Evolutionary conservation across 163 green algal genomes (phyloP).

Genomic region (Chlamydomonas reinhardtii): DNA sequence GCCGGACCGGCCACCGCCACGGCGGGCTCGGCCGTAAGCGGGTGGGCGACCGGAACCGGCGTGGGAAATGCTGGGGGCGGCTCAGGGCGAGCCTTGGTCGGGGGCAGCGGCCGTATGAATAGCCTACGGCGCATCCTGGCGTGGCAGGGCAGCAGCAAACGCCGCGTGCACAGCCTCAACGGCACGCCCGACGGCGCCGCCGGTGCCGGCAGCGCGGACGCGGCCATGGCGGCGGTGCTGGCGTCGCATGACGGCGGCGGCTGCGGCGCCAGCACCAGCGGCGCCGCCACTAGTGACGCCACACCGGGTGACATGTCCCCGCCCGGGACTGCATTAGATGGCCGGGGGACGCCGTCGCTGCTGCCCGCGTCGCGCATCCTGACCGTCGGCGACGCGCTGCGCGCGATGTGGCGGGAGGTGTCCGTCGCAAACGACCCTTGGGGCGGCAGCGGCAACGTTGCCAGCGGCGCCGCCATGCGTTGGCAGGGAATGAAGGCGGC

Average conservation of each 20-base stretch:
- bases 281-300: neutral
- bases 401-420: slow-evolving; percentile 29
- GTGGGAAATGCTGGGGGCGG: neutral
- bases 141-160: neutral
- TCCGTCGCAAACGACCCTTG: neutral
- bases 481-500: slow-evolving; percentile 25
- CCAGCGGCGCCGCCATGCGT: neutral
- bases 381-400: slow-evolving; percentile 20
- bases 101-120: neutral
- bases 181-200: neutral
- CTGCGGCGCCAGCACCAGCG: neutral
- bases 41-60: too few species aligned
- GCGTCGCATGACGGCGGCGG: neutral
- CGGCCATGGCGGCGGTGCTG: neutral
- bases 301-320: too few species aligned
- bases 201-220: neutral
- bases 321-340: neutral
- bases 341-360: neutral
- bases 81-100: neutral
- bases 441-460: neutral
- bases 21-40: too few species aligned
- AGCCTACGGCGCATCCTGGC: neutral
- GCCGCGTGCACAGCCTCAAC: neutral
- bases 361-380: neutral
- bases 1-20: too few species aligned